Conservation (phyloP, 1,284 basidiomycete genomes). For the Ceratobasidium papillatum region DNA sequence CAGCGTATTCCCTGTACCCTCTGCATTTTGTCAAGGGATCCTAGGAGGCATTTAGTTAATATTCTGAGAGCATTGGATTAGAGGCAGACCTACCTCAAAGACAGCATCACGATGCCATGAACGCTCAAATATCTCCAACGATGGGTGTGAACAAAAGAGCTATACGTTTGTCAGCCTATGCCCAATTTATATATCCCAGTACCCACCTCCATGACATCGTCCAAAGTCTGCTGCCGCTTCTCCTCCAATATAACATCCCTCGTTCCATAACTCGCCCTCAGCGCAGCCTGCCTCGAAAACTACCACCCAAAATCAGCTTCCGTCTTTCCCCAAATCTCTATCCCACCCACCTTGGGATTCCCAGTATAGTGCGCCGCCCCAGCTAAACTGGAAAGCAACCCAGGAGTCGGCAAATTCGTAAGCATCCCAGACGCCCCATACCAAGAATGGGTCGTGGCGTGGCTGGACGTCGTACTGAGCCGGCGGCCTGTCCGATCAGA, state of each 20-base stretch:
- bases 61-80: constrained; percentile 34
- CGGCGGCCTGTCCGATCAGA: constrained; percentile 37
- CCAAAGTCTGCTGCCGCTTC: constrained; percentile 57
- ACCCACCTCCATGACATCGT: constrained; percentile 63
- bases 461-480: constrained; percentile 32
- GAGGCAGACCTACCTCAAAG: constrained; percentile 60
- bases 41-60: constrained; percentile 49
- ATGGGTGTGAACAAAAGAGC: constrained; percentile 67
- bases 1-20: constrained; percentile 63
- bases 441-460: constrained; percentile 31
- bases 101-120: constrained; percentile 66
- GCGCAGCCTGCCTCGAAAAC: constrained; percentile 30
- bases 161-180: constrained; percentile 43
- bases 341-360: constrained; percentile 25
- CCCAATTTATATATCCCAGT: neutral
- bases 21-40: constrained; percentile 63
- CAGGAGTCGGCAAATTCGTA: constrained; percentile 27
- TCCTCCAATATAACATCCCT: constrained; percentile 45
- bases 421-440: constrained; percentile 25
- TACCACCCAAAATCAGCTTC: neutral
- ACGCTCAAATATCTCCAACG: constrained; percentile 63
- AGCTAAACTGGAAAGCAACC: constrained; percentile 15
- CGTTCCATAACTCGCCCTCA: constrained; percentile 25
- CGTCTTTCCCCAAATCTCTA: neutral
- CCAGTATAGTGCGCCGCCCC: constrained; percentile 35